Percentiles rank a stretch among this genome's conserved stretches.
These are phyloP conservation scores for Penicillium pancosmium DNA, from an alignment of 495 filamentous ascomycete genomes.

Conservation along the genomic window DNA sequence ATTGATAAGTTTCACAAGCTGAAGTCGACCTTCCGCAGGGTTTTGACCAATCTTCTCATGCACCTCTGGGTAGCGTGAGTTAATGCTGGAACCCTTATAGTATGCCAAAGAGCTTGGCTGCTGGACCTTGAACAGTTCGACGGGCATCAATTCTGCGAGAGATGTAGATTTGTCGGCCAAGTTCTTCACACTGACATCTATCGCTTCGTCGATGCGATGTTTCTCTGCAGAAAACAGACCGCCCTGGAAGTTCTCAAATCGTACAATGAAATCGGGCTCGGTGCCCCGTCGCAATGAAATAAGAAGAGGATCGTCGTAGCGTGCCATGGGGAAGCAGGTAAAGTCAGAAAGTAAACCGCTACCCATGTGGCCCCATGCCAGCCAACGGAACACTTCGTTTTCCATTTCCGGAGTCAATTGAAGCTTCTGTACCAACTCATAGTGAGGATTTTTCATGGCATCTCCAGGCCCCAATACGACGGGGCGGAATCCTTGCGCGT, in stretches of 20 bases:
- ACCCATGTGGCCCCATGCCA: constrained; percentile 95
- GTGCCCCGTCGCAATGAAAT: constrained; percentile 71
- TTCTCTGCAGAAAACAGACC: constrained; percentile 77
- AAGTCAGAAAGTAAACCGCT: constrained; percentile 80
- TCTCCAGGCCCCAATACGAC: constrained; percentile 79
- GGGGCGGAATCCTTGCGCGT: constrained; percentile 87
- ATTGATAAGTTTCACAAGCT: constrained; percentile 76
- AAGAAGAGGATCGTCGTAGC: constrained; percentile 72
- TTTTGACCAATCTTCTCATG: constrained; percentile 59
- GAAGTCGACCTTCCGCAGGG: constrained; percentile 58
- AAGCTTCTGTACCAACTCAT: constrained; percentile 61
- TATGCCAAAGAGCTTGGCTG: constrained; percentile 71
- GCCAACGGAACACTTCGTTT: constrained; percentile 77
- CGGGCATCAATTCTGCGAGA: constrained; percentile 58
- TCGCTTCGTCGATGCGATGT: constrained; percentile 60
- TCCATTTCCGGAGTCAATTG: constrained; percentile 59
- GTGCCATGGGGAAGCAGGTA: constrained; percentile 82
- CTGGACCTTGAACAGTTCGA: constrained; percentile 66
- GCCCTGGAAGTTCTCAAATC: constrained; percentile 72
- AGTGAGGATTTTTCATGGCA: constrained; percentile 82
- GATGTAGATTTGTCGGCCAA: constrained; percentile 55
- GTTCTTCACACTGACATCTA: constrained; percentile 66
- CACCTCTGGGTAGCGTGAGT: constrained; percentile 64
- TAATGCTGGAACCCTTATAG: constrained; percentile 68
- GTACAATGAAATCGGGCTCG: constrained; percentile 65